Evolutionary conservation across 106 monocot species (phyloP).

Genomic region (Gastrodia elata): DNA sequence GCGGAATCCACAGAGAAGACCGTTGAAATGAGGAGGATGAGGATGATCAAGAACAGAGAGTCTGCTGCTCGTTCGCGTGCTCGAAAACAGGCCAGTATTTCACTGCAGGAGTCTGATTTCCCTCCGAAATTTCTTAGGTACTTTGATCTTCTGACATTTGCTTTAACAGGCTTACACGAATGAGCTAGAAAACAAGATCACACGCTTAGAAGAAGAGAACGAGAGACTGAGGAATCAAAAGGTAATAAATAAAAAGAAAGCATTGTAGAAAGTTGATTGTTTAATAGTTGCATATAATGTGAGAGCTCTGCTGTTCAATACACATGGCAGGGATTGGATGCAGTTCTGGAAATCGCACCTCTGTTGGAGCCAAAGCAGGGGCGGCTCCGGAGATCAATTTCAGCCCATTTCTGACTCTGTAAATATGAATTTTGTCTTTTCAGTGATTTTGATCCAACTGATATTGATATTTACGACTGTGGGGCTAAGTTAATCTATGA

Average conservation of each 20-base stretch:
- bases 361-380: conserved; percentile 29
- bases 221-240: conserved; percentile 39
- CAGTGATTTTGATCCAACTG: neutral
- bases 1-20: conserved; percentile 12
- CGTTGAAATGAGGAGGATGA: conserved; percentile 39
- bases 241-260: conserved; percentile 9
- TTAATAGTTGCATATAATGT: neutral
- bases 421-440: neutral
- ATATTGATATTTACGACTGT: neutral
- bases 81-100: conserved; percentile 31
- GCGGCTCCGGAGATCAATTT: conserved; percentile 30
- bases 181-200: conserved; percentile 51
- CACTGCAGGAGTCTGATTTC: neutral
- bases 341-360: conserved; percentile 16
- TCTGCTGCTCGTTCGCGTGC: conserved; percentile 52
- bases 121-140: neutral
- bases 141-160: neutral
- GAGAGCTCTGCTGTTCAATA: neutral
- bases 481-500: neutral
- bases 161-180: conserved; percentile 43
- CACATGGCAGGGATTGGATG: conserved; percentile 30
- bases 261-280: neutral
- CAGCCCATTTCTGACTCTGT: conserved; percentile 21
- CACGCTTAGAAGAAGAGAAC: conserved; percentile 44
- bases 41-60: conserved; percentile 56